phyloP scores from a whole-genome alignment of 2,329 filamentous ascomycete species.

The Teratosphaeria destructans region DNA sequence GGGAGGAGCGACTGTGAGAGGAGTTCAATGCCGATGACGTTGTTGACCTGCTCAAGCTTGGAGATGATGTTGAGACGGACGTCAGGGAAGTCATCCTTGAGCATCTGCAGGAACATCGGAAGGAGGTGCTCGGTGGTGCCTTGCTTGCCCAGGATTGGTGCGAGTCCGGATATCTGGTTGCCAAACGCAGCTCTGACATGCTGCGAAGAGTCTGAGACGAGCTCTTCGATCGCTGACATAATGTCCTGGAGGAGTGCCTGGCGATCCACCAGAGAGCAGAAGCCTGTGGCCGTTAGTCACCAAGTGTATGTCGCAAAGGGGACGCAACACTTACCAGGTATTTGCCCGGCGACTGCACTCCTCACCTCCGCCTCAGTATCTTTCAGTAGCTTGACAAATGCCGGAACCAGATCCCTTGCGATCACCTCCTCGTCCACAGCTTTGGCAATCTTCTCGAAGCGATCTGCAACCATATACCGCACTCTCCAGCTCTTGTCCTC shows the following conservation, averaged over 20 bases:
- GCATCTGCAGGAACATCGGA: slow-evolving; percentile 98
- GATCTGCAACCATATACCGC: slow-evolving; percentile 96
- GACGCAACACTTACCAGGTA: slow-evolving; percentile 52
- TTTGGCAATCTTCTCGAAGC: slow-evolving; percentile 99
- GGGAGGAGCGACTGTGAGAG: slow-evolving; percentile 93
- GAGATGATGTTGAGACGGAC: slow-evolving; percentile 98
- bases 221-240: slow-evolving; percentile 90
- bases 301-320: no score
- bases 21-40: slow-evolving; percentile 96
- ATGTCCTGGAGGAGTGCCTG: slow-evolving; percentile 87
- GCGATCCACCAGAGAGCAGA: slow-evolving; percentile 81
- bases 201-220: slow-evolving; percentile 91
- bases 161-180: slow-evolving; percentile 92
- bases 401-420: slow-evolving; percentile 82
- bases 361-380: slow-evolving; percentile 96
- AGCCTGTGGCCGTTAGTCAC: slow-evolving; percentile 45
- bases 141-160: slow-evolving; percentile 94
- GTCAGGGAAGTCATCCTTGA: slow-evolving; percentile 98
- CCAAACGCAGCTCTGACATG: slow-evolving; percentile 92
- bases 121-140: slow-evolving; percentile 96
- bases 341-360: slow-evolving; percentile 93
- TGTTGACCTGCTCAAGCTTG: slow-evolving; percentile 97
- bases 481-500: slow-evolving; percentile 99
- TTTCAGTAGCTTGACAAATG: slow-evolving; percentile 95
- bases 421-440: slow-evolving; percentile 96